Conservation (phyloP, 1,284 basidiomycete genomes). For the Prillingera fragicola region DNA sequence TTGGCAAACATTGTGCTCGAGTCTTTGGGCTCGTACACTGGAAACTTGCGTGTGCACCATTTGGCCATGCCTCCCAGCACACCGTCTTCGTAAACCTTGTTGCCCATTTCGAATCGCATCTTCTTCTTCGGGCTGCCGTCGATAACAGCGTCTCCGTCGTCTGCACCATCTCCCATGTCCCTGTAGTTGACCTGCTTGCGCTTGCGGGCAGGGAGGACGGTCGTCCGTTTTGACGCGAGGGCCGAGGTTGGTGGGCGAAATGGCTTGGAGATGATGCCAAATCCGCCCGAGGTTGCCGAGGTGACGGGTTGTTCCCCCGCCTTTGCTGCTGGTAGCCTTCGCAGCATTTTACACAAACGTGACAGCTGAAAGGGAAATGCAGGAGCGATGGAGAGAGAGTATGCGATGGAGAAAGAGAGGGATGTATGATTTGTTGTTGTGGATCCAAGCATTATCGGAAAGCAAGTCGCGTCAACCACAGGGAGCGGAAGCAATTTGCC, state of each 20-base stretch:
- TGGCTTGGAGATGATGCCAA: conserved; percentile 54
- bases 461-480: too few species aligned
- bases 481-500: too few species aligned
- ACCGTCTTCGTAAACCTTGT: conserved; percentile 49
- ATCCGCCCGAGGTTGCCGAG: conserved; percentile 42
- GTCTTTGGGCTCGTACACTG: conserved; percentile 77
- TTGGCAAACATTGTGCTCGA: conserved; percentile 57
- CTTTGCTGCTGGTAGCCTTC: conserved; percentile 22
- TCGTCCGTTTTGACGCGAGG: conserved; percentile 43
- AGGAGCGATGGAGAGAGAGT: not conserved
- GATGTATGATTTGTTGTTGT: too few species aligned
- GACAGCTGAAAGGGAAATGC: not conserved
- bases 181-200: conserved; percentile 75
- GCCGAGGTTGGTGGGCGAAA: conserved; percentile 67
- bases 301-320: conserved; percentile 32
- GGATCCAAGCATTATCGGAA: too few species aligned
- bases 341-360: conserved; percentile 32
- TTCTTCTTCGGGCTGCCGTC: conserved; percentile 53
- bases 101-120: conserved; percentile 49
- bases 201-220: conserved; percentile 65
- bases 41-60: conserved; percentile 64
- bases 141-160: conserved; percentile 52
- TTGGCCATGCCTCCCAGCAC: conserved; percentile 48
- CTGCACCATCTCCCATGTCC: conserved; percentile 56
- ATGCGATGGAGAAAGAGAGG: not conserved